Percentiles rank a stretch among this genome's conserved stretches.
Evolutionary conservation across 1,284 basidiomycete genomes (phyloP).

Genomic region (Megacollybia platyphylla): DNA sequence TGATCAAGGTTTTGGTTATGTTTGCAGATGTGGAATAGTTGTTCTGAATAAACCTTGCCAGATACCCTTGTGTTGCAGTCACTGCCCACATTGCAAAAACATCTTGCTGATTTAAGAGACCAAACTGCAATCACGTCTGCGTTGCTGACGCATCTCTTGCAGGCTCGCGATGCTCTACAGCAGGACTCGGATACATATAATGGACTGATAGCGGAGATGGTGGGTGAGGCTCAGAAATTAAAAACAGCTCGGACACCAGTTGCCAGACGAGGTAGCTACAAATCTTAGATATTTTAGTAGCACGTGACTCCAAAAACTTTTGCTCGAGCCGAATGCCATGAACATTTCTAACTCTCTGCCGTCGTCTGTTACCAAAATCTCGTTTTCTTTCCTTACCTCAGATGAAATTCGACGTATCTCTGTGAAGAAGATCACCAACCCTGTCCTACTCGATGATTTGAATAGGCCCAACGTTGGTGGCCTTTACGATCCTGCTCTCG

Average conservation of each 20-base stretch:
- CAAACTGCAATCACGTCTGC: slow-evolving; percentile 66
- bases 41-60: slow-evolving; percentile 17
- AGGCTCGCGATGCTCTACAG: slow-evolving; percentile 71
- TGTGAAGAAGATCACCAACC: slow-evolving; percentile 94
- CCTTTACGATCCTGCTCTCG: slow-evolving; percentile 91
- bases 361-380: slow-evolving; percentile 74
- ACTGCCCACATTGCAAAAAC: slow-evolving; percentile 47
- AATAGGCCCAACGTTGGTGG: slow-evolving; percentile 89
- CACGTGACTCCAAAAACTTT: background rate
- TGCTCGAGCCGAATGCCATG: slow-evolving; percentile 37
- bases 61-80: slow-evolving; percentile 64
- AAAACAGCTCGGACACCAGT: slow-evolving; percentile 38
- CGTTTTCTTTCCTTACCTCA: slow-evolving; percentile 92
- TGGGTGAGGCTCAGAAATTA: slow-evolving; percentile 72
- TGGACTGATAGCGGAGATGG: slow-evolving; percentile 66
- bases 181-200: slow-evolving; percentile 85
- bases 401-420: slow-evolving; percentile 89
- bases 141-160: slow-evolving; percentile 68
- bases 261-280: slow-evolving; percentile 39
- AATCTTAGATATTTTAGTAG: slow-evolving; percentile 11
- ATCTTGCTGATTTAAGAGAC: slow-evolving; percentile 50
- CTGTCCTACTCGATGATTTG: slow-evolving; percentile 86
- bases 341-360: slow-evolving; percentile 88
- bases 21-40: background rate
- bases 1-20: slow-evolving; percentile 38